Evolutionary conservation across 2,329 filamentous ascomycete genomes (phyloP).

Genomic region (Diaporthe australafricana): DNA sequence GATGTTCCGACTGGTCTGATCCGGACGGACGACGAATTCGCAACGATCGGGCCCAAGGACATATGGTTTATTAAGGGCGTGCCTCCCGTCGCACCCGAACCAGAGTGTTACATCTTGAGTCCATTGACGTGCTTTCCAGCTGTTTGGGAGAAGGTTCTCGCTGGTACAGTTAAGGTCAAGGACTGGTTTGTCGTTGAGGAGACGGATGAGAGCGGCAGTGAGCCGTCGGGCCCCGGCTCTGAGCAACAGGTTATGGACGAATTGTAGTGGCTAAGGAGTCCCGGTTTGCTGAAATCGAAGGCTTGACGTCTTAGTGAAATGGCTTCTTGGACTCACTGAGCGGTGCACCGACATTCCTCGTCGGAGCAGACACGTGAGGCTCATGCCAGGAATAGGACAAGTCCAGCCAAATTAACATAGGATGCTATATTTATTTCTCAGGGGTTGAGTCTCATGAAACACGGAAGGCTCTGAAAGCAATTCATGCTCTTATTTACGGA

Average conservation of each 20-base stretch:
- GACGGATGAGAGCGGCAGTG: neutral
- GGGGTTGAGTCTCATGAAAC: no score
- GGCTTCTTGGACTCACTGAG: neutral
- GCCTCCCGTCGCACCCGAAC: slow-evolving; percentile 33
- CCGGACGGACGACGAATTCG: slow-evolving; percentile 23
- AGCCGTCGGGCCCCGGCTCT: neutral
- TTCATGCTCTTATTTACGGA: no score
- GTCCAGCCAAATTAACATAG: no score
- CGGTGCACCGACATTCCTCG: no score
- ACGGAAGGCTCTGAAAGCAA: no score
- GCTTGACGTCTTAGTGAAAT: fast-evolving
- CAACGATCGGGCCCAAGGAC: slow-evolving; percentile 33
- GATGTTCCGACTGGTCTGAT: slow-evolving; percentile 38
- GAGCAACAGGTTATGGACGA: neutral
- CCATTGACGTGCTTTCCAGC: slow-evolving; percentile 38
- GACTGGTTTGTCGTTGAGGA: slow-evolving; percentile 40
- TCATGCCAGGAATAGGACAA: no score
- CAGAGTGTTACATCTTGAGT: slow-evolving; percentile 39
- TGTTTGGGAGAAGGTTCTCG: slow-evolving; percentile 37
- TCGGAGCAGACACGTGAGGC: no score
- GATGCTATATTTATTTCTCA: no score
- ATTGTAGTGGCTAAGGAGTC: neutral
- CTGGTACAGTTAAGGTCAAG: slow-evolving; percentile 37
- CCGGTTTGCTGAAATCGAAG: fast-evolving
- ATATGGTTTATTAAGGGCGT: slow-evolving; percentile 35